Evolutionary conservation across 2,329 filamentous ascomycete species (phyloP), one percentile per base, ranked within the genome.

Genomic region (Fusarium odoratissimum): DNA sequence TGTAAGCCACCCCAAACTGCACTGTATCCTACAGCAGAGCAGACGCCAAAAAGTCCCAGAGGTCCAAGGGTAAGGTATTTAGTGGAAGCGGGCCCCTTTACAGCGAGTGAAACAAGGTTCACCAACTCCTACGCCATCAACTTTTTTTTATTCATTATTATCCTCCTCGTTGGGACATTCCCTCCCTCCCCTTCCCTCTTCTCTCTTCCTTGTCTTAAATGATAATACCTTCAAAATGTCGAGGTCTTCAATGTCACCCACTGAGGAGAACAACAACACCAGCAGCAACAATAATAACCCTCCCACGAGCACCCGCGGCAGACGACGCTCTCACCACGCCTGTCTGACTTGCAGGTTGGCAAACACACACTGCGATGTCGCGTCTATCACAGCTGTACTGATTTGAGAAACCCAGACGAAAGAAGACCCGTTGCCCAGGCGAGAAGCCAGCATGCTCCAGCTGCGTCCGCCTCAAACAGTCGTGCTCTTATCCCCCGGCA

Each of bases 371-470:
- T 40, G 42, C 60, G 38, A 42, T 11, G 38, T 60, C 44, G 46
- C 42, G 13, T 28, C 21, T 46, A 12, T 48, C 30, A 31, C 41
- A 51, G 49, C 37, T 41, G 8, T 48, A 49, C 28, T 45, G 21
- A 67, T 54, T 28, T 23, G 30, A 40, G 16, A 41, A 38, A 13
- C 55, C 49, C 64, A 80, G 85, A 75, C 78, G 85, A 59, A 87
- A 87, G 73, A 87, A 87, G 75, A 86, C 83, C 5, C 83, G 86
- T 38, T 87, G 86, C 73, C 86, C 86, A 0, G 86, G 85, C 11
- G 86, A 87, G 75, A 86, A 84, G 72, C 86, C 86, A 9, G 81
- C 83, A 2, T 87, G 86, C 64, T 87, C 86, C 14, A 86, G 84
- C 72, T 87, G 86, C 73, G 79, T 83, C 16, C 83, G 86, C 21